Base-by-base conservation (phyloP, 78 protist genomes). In the Chrysochromulina tobinii region DNA sequence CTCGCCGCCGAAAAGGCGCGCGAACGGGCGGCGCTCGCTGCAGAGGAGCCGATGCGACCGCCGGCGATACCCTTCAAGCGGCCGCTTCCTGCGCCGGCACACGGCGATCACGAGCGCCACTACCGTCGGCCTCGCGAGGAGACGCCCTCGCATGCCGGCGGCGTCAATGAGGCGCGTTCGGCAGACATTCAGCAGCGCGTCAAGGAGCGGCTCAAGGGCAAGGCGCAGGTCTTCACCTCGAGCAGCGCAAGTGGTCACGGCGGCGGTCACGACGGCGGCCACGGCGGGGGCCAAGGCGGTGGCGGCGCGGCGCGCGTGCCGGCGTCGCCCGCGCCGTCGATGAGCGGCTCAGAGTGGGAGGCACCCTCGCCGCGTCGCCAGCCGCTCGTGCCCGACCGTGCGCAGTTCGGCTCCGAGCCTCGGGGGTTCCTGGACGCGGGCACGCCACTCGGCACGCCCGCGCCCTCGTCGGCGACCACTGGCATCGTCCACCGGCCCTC, bases 141-240 rank as follows among this genome's bases (percentile, higher is more conserved):
- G 58, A 75, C 84, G 54, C 84, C 84, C 1, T 75, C 84, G 84
- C 84, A 75, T 58, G 23, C 38, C 23, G 84, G 84, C 84, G 84
- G 84, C 53, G 84, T 75, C 14, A 51, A 51, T 23, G 58, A 15
- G 5, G 57, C 57, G 25, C 8, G 4, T 55, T 14, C 58, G 12
- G 57, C 6, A 58, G 58, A 14, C 3, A 75, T 75, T 15, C 1
- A 12, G 23, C 8, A 4, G 15, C 54, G 84, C 12, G 84, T 75
- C 58, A 2, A 12, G 25, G 27, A 75, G 57, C 14, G 55, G 25
- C 58, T 75, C 20, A 38, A 5, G 57, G 57, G 84, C 59, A 18
- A 51, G 27, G 84, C 58, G 15, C 57, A 50, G 84, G 25, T 50
- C 27, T 75, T 75, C 55, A 75, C 81, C 48, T n/a, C 81, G n/a